These are phyloP conservation scores for Lecanicillium sp. DNA, from an alignment of 2,329 filamentous ascomycete species.

Conservation along the genomic window DNA sequence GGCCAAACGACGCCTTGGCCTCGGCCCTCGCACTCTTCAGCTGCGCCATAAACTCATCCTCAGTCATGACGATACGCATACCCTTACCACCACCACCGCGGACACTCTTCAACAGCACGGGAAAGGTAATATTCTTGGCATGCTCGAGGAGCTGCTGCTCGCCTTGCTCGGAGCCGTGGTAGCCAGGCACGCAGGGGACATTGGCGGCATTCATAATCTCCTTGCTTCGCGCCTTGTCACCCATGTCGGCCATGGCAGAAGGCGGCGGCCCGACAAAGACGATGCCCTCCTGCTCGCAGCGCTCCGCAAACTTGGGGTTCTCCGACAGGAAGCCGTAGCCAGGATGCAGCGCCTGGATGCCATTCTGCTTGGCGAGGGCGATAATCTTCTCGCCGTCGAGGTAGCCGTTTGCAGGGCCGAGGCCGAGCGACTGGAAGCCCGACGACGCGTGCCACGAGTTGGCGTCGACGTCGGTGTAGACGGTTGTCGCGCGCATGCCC, in stretches of 20 bases:
- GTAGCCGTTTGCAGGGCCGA: conserved; percentile 79
- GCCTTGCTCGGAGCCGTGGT: conserved; percentile 81
- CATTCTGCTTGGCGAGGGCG: conserved; percentile 72
- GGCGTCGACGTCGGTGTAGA: conserved; percentile 91
- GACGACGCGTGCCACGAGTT: conserved; percentile 79
- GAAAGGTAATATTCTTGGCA: conserved; percentile 62
- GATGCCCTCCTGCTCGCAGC: conserved; percentile 82
- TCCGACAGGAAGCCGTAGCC: conserved; percentile 95
- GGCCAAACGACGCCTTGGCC: conserved; percentile 71
- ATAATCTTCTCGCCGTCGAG: conserved; percentile 93
- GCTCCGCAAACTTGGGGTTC: conserved; percentile 81
- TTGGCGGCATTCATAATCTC: conserved; percentile 95
- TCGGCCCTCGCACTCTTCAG: conserved; percentile 66
- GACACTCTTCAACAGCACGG: conserved; percentile 72
- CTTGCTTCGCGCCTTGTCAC: conserved; percentile 86
- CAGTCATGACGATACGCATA: conserved; percentile 63
- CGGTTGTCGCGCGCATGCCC: conserved; percentile 85
- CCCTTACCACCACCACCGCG: conserved; percentile 79
- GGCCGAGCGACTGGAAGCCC: conserved; percentile 73
- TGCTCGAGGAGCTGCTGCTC: conserved; percentile 51
- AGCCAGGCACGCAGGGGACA: conserved; percentile 92
- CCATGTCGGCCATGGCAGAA: conserved; percentile 79
- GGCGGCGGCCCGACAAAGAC: conserved; percentile 90
- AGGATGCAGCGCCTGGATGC: conserved; percentile 86
- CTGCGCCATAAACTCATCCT: conserved; percentile 62